Evolutionary conservation across 257 asterid species (phyloP).

Genomic region (Linderniella brevidens): DNA sequence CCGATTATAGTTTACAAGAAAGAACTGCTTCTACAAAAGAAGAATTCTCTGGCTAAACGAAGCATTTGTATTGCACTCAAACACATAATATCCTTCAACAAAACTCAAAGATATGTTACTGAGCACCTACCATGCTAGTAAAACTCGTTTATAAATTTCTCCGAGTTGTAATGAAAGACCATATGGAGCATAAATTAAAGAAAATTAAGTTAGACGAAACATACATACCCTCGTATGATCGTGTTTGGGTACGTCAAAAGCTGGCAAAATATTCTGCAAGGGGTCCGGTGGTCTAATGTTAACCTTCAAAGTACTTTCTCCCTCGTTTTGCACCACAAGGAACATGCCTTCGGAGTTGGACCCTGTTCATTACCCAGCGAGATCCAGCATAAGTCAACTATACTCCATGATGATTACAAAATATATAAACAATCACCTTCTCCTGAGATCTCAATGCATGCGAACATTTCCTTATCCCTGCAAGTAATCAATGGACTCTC

Average conservation of each 20-base stretch:
- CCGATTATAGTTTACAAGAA: too few relatives aligned
- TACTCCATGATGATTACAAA: not conserved
- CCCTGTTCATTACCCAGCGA: conserved; percentile 7
- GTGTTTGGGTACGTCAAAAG: conserved; percentile 24
- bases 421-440: conserved; percentile 11
- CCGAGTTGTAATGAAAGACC: too few relatives aligned
- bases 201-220: conserved; percentile 1
- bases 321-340: conserved; percentile 39
- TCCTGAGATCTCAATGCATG: conserved; percentile 23
- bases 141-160: too few relatives aligned
- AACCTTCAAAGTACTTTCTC: conserved; percentile 29
- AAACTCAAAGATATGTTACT: too few relatives aligned
- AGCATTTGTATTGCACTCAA: too few relatives aligned
- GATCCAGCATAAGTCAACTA: not conserved
- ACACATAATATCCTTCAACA: too few relatives aligned
- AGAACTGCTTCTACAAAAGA: too few relatives aligned
- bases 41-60: too few relatives aligned
- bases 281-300: conserved; percentile 20
- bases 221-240: conserved; percentile 26
- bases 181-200: not conserved
- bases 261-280: conserved; percentile 11
- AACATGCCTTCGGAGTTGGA: conserved; percentile 14
- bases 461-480: conserved; percentile 16
- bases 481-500: conserved; percentile 17
- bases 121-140: too few relatives aligned